Evolutionary conservation across 78 protist genomes (phyloP).

Genomic region (Cavenderia fasciculata): DNA sequence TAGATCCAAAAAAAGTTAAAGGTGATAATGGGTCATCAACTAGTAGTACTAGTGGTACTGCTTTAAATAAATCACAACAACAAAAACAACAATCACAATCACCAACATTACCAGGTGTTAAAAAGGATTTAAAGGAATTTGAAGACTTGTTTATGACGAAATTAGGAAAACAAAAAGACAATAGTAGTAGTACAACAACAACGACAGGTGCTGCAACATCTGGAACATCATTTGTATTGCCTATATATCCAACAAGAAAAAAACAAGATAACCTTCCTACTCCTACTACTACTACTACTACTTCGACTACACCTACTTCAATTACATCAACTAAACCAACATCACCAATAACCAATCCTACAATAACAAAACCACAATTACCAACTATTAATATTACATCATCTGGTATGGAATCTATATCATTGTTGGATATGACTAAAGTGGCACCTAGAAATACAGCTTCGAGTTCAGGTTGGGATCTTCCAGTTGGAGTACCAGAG

Average conservation of each 20-base stretch:
- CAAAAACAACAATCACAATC: neutral
- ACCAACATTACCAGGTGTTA: neutral
- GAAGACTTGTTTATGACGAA: slow-evolving; percentile 10
- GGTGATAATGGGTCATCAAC: too few relatives aligned
- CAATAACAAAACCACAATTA: neutral
- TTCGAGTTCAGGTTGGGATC: slow-evolving; percentile 63
- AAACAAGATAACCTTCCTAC: neutral
- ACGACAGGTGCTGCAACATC: neutral
- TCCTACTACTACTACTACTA: neutral
- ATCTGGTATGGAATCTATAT: too few relatives aligned
- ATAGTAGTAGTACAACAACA: neutral
- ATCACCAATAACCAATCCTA: too few relatives aligned
- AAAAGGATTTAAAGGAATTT: slow-evolving; percentile 16
- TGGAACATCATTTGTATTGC: neutral
- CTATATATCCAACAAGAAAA: neutral
- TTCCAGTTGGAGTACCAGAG: neutral
- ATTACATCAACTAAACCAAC: neutral
- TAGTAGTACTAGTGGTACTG: too few relatives aligned
- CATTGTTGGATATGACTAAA: slow-evolving; percentile 17
- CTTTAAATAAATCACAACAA: too few relatives aligned
- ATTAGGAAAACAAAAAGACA: neutral
- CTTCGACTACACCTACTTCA: neutral
- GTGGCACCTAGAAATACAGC: too few relatives aligned
- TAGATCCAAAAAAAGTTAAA: too few relatives aligned
- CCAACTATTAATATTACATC: neutral